Percentiles rank a stretch among this genome's conserved stretches.
Evolutionary conservation across 2,329 filamentous ascomycete species (phyloP).

Genomic region (Neodidymelliopsis sp.): DNA sequence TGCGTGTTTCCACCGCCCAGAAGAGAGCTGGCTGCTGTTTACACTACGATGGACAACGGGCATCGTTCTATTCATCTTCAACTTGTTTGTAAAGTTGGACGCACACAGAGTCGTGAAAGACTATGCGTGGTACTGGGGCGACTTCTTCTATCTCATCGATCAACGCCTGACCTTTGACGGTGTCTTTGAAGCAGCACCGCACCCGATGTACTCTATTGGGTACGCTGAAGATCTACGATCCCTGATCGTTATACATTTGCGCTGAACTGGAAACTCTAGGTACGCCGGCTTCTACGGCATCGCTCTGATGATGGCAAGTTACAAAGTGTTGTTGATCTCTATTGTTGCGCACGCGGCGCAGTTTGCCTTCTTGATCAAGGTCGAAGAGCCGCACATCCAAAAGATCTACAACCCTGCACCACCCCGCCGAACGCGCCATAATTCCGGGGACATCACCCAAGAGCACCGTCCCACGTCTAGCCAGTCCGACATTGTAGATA

Average conservation of each 20-base stretch:
- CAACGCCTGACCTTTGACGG: conserved; percentile 98
- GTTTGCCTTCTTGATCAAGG: conserved; percentile 87
- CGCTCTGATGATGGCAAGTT: conserved; percentile 97
- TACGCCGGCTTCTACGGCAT: conserved; percentile 99
- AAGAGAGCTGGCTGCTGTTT: conserved; percentile 74
- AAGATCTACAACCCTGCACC: conserved; percentile 94
- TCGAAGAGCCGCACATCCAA: conserved; percentile 98
- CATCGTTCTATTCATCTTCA: conserved; percentile 84
- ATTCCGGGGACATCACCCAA: conserved; percentile 48
- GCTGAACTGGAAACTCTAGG: conserved; percentile 54
- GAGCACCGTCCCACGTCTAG: conserved; percentile 48
- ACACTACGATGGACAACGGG: conserved; percentile 80
- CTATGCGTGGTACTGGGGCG: conserved; percentile 99
- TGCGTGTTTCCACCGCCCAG: conserved; percentile 80
- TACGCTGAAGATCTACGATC: conserved; percentile 3
- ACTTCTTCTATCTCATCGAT: conserved; percentile 98
- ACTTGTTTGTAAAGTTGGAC: conserved; percentile 98
- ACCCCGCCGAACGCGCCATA: conserved; percentile 69
- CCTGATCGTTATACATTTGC: not conserved
- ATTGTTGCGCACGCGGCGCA: conserved; percentile 93
- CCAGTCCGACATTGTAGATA: conserved; percentile 49
- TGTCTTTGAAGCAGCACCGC: conserved; percentile 98
- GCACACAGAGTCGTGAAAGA: conserved; percentile 98
- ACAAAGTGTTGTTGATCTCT: conserved; percentile 96
- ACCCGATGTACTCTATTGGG: conserved; percentile 23